These are phyloP conservation scores for Penicillium verrucosum DNA, from an alignment of 2,329 filamentous ascomycete genomes.

Conservation along the genomic window DNA sequence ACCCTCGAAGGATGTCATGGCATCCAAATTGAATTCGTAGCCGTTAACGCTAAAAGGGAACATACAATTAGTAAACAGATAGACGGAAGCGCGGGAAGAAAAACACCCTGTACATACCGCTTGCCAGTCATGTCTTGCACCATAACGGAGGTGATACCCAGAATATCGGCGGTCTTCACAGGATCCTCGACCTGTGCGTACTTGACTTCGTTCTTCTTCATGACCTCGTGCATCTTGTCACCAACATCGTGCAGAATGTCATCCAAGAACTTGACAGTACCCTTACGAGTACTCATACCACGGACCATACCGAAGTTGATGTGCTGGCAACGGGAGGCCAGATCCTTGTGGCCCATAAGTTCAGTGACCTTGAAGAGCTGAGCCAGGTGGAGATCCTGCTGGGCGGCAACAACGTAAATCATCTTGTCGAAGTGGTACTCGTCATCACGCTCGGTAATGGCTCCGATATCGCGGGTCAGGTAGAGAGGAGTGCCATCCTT, in stretches of 20 bases:
- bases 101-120: conserved; percentile 53
- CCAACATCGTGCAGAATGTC: conserved; percentile 75
- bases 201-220: conserved; percentile 86
- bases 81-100: conserved; percentile 32
- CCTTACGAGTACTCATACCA: conserved; percentile 63
- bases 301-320: conserved; percentile 66
- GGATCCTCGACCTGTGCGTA: conserved; percentile 87
- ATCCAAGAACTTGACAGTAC: conserved; percentile 70
- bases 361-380: conserved; percentile 65
- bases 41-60: conserved; percentile 53
- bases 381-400: conserved; percentile 63
- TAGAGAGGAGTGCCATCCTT: conserved; percentile 67
- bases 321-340: conserved; percentile 59
- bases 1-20: conserved; percentile 64
- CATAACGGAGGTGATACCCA: conserved; percentile 95
- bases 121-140: conserved; percentile 98
- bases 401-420: conserved; percentile 64
- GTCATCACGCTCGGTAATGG: conserved; percentile 60
- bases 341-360: conserved; percentile 59
- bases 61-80: conserved; percentile 41
- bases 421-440: conserved; percentile 64
- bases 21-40: conserved; percentile 63
- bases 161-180: conserved; percentile 73
- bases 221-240: conserved; percentile 97
- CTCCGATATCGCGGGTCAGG: conserved; percentile 66